Evolutionary conservation across 1,139 yeast species (phyloP).

Genomic region (Lodderomyces parapsilosis): DNA sequence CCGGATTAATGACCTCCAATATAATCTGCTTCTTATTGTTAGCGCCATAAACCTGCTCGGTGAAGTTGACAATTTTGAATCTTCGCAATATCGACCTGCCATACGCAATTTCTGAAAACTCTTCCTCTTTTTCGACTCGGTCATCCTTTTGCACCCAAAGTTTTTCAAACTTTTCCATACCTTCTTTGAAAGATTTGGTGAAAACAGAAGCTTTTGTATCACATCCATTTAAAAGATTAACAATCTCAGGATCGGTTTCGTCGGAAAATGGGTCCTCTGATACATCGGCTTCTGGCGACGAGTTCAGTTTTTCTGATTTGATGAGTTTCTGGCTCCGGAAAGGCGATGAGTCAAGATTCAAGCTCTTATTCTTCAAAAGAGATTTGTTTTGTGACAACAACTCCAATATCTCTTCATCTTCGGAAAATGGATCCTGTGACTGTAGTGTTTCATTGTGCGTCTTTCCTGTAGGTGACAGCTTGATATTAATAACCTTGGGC

Average conservation of each 20-base stretch:
- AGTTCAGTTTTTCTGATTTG: neutral
- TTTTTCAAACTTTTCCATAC: constrained; percentile 24
- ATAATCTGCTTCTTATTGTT: constrained; percentile 41
- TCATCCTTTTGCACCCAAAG: constrained; percentile 10
- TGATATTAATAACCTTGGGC: constrained; percentile 6
- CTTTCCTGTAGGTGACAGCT: constrained; percentile 8
- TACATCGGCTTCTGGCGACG: constrained; percentile 7
- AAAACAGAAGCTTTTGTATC: constrained; percentile 1
- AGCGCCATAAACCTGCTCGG: constrained; percentile 24
- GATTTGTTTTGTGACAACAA: constrained; percentile 9
- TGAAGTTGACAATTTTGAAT: constrained; percentile 43
- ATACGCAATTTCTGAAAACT: constrained; percentile 39
- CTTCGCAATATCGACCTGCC: constrained; percentile 49
- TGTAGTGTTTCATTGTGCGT: constrained; percentile 1
- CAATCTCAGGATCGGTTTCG: constrained; percentile 20
- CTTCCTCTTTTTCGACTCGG: constrained; percentile 22
- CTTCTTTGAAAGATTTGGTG: constrained; percentile 24
- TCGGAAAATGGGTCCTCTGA: constrained; percentile 32
- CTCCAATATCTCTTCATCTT: constrained; percentile 31
- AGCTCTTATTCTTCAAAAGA: too few relatives aligned
- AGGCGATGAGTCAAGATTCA: neutral
- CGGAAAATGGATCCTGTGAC: constrained; percentile 34
- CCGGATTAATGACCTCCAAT: constrained; percentile 43
- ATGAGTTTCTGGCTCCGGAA: neutral
- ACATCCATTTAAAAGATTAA: neutral